These are phyloP conservation scores for Aspergillus sp. DNA, from an alignment of 2,329 filamentous ascomycete genomes.

Conservation along the genomic window DNA sequence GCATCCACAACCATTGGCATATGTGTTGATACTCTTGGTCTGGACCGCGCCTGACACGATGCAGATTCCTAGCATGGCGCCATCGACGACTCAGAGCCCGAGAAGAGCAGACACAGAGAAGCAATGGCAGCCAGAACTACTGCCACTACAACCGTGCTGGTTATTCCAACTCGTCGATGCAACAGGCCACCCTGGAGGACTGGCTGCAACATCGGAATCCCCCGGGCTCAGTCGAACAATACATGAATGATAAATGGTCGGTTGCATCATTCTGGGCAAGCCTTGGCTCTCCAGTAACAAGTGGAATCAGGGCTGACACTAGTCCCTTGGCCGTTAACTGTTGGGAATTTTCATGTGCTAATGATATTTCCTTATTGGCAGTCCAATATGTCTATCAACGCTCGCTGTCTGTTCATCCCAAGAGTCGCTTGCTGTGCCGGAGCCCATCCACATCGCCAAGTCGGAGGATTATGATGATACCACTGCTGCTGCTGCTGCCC, in stretches of 20 bases:
- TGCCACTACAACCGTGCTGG: conserved; percentile 9
- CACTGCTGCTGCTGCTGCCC: too few relatives aligned
- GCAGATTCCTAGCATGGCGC: not conserved
- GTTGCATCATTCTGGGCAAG: conserved; percentile 3
- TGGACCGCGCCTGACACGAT: too few relatives aligned
- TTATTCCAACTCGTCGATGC: conserved; percentile 2
- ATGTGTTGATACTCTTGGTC: too few relatives aligned
- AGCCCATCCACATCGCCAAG: conserved; percentile 9
- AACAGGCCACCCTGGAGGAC: conserved; percentile 17
- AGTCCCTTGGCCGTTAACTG: conserved; percentile 11
- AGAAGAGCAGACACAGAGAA: not conserved
- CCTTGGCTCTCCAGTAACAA: conserved; percentile 12
- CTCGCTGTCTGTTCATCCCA: conserved; percentile 11
- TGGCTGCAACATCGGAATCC: conserved; percentile 21
- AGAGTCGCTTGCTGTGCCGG: conserved; percentile 11
- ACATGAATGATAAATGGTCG: conserved; percentile 23
- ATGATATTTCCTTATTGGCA: conserved; percentile 5
- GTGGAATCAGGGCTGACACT: conserved; percentile 14
- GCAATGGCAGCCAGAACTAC: conserved; percentile 18
- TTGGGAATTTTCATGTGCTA: conserved; percentile 1
- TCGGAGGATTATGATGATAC: too few relatives aligned
- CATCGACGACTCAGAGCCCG: not conserved
- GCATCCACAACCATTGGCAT: not conserved
- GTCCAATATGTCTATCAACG: conserved; percentile 22
- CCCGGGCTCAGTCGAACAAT: conserved; percentile 10